Conservation (phyloP, 1,284 basidiomycete genomes). For the Microbotryum silenes-acaulis region DNA sequence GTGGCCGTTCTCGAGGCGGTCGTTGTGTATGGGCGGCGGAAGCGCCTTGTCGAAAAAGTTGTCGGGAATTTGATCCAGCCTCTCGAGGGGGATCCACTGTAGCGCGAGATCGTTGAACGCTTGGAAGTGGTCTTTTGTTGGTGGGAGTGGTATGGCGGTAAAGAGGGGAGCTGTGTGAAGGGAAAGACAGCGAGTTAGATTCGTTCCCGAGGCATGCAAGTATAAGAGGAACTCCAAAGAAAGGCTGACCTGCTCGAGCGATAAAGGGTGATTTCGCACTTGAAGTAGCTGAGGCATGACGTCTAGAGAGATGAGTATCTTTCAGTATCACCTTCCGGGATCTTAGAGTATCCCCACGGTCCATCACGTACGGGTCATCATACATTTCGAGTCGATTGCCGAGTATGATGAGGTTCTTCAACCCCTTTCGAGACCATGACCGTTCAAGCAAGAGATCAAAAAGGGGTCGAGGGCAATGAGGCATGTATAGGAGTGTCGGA, state of each 20-base stretch:
- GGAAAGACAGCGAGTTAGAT: no score
- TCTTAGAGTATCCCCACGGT: neutral
- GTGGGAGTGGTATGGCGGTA: constrained; percentile 16
- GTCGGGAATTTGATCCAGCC: no score
- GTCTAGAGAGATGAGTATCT: neutral
- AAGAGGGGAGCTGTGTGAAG: constrained; percentile 13
- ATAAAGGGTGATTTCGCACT: constrained; percentile 10
- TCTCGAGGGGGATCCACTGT: constrained; percentile 12
- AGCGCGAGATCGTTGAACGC: constrained; percentile 32
- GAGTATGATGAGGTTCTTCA: constrained; percentile 21
- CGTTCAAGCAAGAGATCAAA: constrained; percentile 27
- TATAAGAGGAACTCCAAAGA: neutral
- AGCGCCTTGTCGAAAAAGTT: no score
- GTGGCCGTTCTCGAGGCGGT: no score
- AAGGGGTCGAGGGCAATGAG: constrained; percentile 33
- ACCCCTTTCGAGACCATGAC: constrained; percentile 16
- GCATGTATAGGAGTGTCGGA: constrained; percentile 33
- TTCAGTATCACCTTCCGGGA: neutral
- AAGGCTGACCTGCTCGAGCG: constrained; percentile 7
- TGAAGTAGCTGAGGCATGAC: constrained; percentile 7
- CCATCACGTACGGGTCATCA: constrained; percentile 25
- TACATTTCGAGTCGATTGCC: constrained; percentile 33
- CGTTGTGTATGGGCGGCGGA: no score
- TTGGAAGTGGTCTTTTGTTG: constrained; percentile 21
- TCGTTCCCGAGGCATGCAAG: no score